Conservation (phyloP, 306 rosid genomes). For the Mucuna pruriens region DNA sequence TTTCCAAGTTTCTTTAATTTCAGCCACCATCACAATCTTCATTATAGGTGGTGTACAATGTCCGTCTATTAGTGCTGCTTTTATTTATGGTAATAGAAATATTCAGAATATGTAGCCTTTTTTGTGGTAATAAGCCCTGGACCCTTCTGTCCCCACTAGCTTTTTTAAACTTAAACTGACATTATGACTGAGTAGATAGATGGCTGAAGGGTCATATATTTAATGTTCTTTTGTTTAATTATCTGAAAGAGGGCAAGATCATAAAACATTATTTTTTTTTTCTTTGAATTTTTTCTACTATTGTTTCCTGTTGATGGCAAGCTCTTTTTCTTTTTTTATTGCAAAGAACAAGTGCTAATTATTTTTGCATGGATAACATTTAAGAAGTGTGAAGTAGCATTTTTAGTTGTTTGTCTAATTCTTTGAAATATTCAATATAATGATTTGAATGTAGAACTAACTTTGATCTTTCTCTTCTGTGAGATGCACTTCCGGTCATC, state of each 20-base stretch:
- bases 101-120: background rate
- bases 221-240: background rate
- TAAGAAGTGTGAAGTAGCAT: background rate
- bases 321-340: background rate
- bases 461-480: slow-evolving; percentile 95
- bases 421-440: background rate
- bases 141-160: background rate
- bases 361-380: background rate
- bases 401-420: background rate
- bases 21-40: background rate
- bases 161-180: background rate
- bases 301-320: background rate
- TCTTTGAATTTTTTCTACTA: background rate
- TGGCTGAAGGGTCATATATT: background rate
- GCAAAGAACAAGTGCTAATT: background rate
- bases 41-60: background rate
- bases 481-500: slow-evolving; percentile 99
- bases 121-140: background rate
- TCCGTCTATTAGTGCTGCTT: background rate
- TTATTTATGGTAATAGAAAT: background rate
- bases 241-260: background rate
- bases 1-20: background rate
- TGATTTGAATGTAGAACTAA: slow-evolving; percentile 64
- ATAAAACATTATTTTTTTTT: background rate
- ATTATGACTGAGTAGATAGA: background rate